Evolutionary conservation across 2,329 filamentous ascomycete species (phyloP), one percentile per base, ranked within the genome.

Genomic region (Xylariales sp.): DNA sequence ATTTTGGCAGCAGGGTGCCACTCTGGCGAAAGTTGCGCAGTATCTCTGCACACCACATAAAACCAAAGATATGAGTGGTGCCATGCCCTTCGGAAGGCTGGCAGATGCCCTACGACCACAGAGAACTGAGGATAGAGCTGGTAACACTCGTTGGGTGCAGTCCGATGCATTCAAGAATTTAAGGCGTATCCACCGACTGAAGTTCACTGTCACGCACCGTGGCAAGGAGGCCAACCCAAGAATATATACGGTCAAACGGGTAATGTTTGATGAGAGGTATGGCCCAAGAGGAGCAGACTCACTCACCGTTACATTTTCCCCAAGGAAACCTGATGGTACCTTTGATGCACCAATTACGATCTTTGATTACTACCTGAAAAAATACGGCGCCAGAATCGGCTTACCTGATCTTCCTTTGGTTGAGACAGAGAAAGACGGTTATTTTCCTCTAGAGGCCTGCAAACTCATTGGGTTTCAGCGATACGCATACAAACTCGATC

Each of bases 1-100:
- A 11, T 98, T 98, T 65, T 97, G 87, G 84, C 72, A 62, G 1
- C 60, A 54, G 0, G 45, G 55, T 2, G 60, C 66, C 31, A 55
- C 53, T 1, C 36, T 76, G 5, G 61, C 65, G 14, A 49, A 62
- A 4, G 40, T 74, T 3, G 56, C 55, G 7, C 17, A 49, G 15
- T 41, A 41, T 4, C 40, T 56, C 38, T 14, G 43, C 19, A 40
- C 35, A 5, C 36, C 29, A 0, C 43, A 50, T n/a, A 57, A 55
- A 25, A 48, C 46, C 1, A 35, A 63, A 3, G 55, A 55, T 31
- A 47, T 53, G 20, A 53, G 44, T 41, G 39, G 40, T 4, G 38
- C 40, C 10, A 42, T 43, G 20, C 49, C 53, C 17, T 44, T 53
- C 8, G 20, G 46, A 2, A 48, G 56, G 0, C 44, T 69, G 4